Conservation (phyloP, 257 asterid genomes). For the Solanum pimpinellifolium region DNA sequence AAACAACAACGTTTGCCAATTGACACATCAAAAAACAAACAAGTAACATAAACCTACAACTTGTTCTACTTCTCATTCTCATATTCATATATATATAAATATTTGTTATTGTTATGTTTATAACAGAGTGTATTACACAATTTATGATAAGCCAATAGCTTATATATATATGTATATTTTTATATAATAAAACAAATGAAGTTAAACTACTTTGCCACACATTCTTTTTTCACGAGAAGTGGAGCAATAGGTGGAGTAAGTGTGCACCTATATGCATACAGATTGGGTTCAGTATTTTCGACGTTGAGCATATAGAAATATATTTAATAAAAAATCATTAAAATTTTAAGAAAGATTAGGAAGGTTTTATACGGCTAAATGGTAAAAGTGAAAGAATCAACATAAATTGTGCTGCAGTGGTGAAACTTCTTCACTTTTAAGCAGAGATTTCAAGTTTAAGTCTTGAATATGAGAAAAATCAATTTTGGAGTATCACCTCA, state of each 20-base stretch:
- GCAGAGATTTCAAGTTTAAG: neutral
- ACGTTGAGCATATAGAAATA: neutral
- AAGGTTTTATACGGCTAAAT: neutral
- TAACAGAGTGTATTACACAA: neutral
- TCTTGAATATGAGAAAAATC: no score
- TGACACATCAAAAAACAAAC: neutral
- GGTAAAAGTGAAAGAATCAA: neutral
- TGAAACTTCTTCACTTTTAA: neutral
- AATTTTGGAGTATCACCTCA: neutral
- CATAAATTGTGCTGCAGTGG: no score
- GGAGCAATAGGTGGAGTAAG: neutral
- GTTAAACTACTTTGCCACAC: neutral
- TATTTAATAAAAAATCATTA: neutral
- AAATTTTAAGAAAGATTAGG: neutral
- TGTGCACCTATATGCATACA: neutral
- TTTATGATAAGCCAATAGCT: neutral
- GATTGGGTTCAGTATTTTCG: neutral
- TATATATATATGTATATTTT: neutral
- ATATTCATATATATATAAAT: neutral
- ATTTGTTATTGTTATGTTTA: neutral
- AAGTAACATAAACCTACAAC: neutral
- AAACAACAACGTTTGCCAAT: slow-evolving; percentile 4
- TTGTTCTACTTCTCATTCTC: neutral
- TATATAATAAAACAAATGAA: neutral
- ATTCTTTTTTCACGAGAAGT: neutral